Conservation (phyloP, 148 eudicot genomes). For the Heliosperma pusillum region DNA sequence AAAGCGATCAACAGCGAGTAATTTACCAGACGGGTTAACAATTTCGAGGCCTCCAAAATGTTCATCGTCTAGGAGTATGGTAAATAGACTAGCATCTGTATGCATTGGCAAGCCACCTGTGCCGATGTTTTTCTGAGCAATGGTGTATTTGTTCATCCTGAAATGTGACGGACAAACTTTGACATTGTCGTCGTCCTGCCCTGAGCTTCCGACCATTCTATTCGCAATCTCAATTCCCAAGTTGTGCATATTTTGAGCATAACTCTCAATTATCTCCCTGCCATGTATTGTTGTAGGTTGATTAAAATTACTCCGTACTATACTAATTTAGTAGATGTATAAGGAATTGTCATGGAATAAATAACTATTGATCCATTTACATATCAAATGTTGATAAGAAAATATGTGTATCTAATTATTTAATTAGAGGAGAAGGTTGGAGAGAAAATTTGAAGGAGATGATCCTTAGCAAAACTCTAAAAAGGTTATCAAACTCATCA, state of each 20-base stretch:
- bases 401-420: too few species aligned
- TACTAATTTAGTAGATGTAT: too few species aligned
- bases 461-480: constrained; percentile 27
- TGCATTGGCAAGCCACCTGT: constrained; percentile 52
- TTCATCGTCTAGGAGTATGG: constrained; percentile 72
- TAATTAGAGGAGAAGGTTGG: too few species aligned
- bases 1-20: constrained; percentile 46
- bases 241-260: constrained; percentile 45
- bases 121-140: constrained; percentile 45
- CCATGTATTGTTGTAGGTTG: neutral
- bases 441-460: too few species aligned
- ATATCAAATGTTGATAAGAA: too few species aligned
- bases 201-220: constrained; percentile 43
- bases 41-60: constrained; percentile 66
- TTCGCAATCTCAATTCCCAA: constrained; percentile 37
- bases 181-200: constrained; percentile 29
- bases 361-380: too few species aligned
- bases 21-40: constrained; percentile 42
- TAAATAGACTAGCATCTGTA: constrained; percentile 66
- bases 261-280: constrained; percentile 50
- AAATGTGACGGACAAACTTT: constrained; percentile 55
- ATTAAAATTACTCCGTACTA: too few species aligned
- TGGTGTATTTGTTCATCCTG: constrained; percentile 65
- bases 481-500: constrained; percentile 24
- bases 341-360: too few species aligned